Evolutionary conservation across 148 eudicot genomes (phyloP), one percentile per base, ranked within the genome.

Genomic region (Fallopia convolvulus): DNA sequence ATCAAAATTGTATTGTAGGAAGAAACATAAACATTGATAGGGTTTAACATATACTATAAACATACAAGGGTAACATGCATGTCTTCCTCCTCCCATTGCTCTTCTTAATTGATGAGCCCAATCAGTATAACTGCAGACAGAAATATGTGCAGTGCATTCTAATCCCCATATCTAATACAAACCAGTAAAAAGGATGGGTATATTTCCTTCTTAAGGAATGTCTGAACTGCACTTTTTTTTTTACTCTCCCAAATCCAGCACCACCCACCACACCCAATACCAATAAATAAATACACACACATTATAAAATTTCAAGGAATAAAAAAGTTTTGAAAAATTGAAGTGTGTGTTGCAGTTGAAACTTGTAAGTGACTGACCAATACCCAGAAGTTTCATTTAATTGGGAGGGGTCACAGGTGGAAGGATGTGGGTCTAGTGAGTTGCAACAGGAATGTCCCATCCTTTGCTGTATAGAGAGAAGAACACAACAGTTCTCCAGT

Each of bases 141-240:
- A 36, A 68, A 68, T 9, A 61, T 36, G n/a, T 68, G 72, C 42
- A 68, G 72, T 39, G 44, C 12, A 68, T 68, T 68, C 2, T 36
- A 68, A 68, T 68, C 46, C 72, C 72, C 72, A 75, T 8, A 46
- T 49, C 72, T 42, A 72, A 72, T 63, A 75, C 73, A 82, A 61
- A 76, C 74, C 79, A 76, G 84, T 72, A 79, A 79, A 79, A 75
- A 79, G 76, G 73, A 75, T 55, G 76, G 76, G 79, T 78, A 82
- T 72, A 79, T 77, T 79, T 79, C 80, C 77, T 76, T 79, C 75
- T 79, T 26, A 76, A 77, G 80, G 80, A 79, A 76, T 76, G 80
- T 58, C 74, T 76, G 56, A 48, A 53, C 76, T 79, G 70, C 81
- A 50, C 33, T 42, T 41, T 41, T 48, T 48, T 50, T 30, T 53